Conservation (phyloP, 345 rosid species). For the Angophora floribunda region DNA sequence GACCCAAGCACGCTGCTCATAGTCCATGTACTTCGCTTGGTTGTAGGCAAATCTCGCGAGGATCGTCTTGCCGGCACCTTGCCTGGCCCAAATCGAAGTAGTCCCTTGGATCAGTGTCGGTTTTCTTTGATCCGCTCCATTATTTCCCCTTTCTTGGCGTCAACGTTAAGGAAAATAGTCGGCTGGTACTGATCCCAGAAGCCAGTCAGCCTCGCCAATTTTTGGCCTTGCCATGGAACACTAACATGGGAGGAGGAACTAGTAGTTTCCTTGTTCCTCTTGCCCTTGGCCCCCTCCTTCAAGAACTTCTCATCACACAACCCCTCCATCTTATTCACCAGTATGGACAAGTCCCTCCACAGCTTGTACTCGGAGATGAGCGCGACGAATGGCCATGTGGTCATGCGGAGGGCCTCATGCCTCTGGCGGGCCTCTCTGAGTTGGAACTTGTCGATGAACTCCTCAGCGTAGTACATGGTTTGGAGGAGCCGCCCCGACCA, state of each 20-base stretch:
- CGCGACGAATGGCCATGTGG: neutral
- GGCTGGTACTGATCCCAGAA: too few relatives aligned
- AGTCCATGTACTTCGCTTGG: neutral
- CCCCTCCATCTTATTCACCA: neutral
- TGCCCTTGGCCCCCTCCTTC: neutral
- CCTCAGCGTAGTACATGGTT: neutral
- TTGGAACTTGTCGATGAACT: neutral
- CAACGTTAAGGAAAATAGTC: too few relatives aligned
- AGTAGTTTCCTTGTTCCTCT: too few relatives aligned
- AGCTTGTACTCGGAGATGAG: neutral
- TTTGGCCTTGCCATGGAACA: too few relatives aligned
- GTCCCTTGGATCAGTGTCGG: too few relatives aligned
- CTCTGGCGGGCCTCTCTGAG: neutral
- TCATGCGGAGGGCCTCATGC: too few relatives aligned
- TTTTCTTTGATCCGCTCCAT: neutral
- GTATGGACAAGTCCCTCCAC: neutral
- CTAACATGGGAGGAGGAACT: too few relatives aligned
- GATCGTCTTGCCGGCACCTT: conserved; percentile 11
- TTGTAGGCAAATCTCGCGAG: neutral
- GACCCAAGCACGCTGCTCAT: conserved; percentile 8
- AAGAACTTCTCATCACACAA: neutral
- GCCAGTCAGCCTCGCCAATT: too few relatives aligned
- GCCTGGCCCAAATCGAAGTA: neutral
- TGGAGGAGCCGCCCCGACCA: neutral
- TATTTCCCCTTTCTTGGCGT: neutral